These are phyloP conservation scores for Suhomyces atakaporum DNA, from an alignment of 1,139 yeast species.

Conservation along the genomic window DNA sequence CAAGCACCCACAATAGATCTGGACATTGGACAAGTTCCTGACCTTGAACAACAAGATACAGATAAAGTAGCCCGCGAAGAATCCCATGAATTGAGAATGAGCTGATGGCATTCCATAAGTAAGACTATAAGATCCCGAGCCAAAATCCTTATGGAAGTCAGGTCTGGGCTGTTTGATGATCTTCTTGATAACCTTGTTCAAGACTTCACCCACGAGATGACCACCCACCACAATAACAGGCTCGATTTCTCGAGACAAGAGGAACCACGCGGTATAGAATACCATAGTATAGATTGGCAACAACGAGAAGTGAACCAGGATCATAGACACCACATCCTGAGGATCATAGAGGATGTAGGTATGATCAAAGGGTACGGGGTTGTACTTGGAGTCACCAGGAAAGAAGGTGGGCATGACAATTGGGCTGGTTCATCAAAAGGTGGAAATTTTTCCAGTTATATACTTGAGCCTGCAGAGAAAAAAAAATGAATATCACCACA, in stretches of 20 bases:
- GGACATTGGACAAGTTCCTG: slow-evolving; percentile 20
- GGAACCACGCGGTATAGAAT: slow-evolving; percentile 81
- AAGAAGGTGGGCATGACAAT: slow-evolving; percentile 23
- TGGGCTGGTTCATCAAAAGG: no score
- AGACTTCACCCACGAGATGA: slow-evolving; percentile 74
- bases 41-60: slow-evolving; percentile 41
- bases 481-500: no score
- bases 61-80: slow-evolving; percentile 64
- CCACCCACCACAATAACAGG: slow-evolving; percentile 84
- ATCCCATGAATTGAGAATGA: slow-evolving; percentile 95
- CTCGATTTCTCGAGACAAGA: slow-evolving; percentile 80
- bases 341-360: slow-evolving; percentile 84
- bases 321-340: slow-evolving; percentile 57
- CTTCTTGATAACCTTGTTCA: slow-evolving; percentile 69
- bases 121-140: slow-evolving; percentile 48
- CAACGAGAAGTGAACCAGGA: slow-evolving; percentile 72
- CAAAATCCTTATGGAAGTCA: slow-evolving; percentile 51
- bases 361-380: slow-evolving; percentile 58
- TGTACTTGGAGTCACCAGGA: slow-evolving; percentile 25
- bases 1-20: slow-evolving; percentile 26
- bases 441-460: neutral
- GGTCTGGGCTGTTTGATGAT: slow-evolving; percentile 78
- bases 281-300: slow-evolving; percentile 82
- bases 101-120: slow-evolving; percentile 98
- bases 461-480: no score